These are phyloP conservation scores for Neurospora sp. DNA, from an alignment of 495 filamentous ascomycete genomes.

Conservation along the genomic window DNA sequence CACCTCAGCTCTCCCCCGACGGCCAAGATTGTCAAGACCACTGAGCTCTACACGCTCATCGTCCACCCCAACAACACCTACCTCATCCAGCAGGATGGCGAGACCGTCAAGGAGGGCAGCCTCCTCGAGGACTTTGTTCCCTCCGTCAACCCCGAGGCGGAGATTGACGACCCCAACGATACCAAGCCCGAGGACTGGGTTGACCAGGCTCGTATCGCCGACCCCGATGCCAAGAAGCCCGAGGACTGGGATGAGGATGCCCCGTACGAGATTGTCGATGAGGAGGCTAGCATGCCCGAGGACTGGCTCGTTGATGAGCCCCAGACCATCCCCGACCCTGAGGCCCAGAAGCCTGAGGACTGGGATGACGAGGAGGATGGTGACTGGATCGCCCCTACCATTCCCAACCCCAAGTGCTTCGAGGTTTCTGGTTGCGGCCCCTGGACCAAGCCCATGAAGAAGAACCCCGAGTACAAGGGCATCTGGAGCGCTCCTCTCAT, in stretches of 20 bases:
- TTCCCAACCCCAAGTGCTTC: slow-evolving; percentile 91
- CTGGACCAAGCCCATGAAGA: slow-evolving; percentile 86
- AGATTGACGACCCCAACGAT: slow-evolving; percentile 96
- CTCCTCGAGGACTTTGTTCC: slow-evolving; percentile 93
- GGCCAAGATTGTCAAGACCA: slow-evolving; percentile 80
- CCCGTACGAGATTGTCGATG: slow-evolving; percentile 88
- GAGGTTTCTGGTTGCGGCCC: slow-evolving; percentile 89
- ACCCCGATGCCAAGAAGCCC: slow-evolving; percentile 92
- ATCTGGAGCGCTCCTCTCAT: slow-evolving; percentile 92
- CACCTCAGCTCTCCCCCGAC: slow-evolving; percentile 78
- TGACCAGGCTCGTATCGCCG: slow-evolving; percentile 78
- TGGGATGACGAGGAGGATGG: slow-evolving; percentile 99
- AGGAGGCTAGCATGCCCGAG: slow-evolving; percentile 81
- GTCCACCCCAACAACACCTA: slow-evolving; percentile 93
- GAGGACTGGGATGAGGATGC: slow-evolving; percentile 99
- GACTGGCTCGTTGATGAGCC: slow-evolving; percentile 97
- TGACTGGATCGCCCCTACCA: slow-evolving; percentile 90
- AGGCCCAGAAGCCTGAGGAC: slow-evolving; percentile 97
- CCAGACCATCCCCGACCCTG: slow-evolving; percentile 77
- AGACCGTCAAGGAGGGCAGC: slow-evolving; percentile 73
- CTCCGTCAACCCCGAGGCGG: slow-evolving; percentile 84
- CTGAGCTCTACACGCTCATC: slow-evolving; percentile 90
- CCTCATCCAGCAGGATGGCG: slow-evolving; percentile 81
- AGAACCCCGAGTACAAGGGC: slow-evolving; percentile 98
- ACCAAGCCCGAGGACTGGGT: slow-evolving; percentile 94